Base-by-base conservation (phyloP, 169 alveolate genomes). In the Cryptosporidium baileyi region DNA sequence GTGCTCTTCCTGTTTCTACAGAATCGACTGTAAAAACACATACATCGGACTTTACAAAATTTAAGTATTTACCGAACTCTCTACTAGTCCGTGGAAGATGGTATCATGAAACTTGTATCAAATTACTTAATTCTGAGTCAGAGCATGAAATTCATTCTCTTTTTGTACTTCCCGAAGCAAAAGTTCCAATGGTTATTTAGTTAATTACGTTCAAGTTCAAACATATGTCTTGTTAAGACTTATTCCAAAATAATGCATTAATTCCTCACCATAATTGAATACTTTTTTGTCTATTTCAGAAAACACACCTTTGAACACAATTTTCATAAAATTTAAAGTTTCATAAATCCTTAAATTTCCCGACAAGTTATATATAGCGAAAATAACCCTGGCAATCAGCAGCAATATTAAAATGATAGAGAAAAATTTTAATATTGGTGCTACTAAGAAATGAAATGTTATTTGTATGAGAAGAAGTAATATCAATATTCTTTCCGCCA, bases 1-100 rank as follows among this genome's bases (percentile, higher is more conserved):
- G 85, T 11, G 85, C 85, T 15, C 43, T 74, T 8, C 85, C 85
- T 49, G 85, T 74, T 57, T 74, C 85, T 36, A 74, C 85, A 38
- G 85, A 74, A 17, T 74, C 85, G 4, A 57, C 85, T 1, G 85
- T 74, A 19, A 54, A 34, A 41, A 54, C 65, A 19, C 85, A 54
- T 8, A 32, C 40, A 52, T 15, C 24, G 17, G 61, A 65, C 54
- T 17, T 44, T 28, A 36, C n/a, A 28, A 45, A 65, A 30, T 65
- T 65, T 8, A 65, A 44, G 24, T 65, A 65, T 26, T 24, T 44
- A 8, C 45, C 81, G 9, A 74, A 57, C 8, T 74, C 85, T 36
- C 49, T 54, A 40, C 40, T 74, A 26, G 60, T 74, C 11, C 63
- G 85, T 38, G 85, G 85, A 11, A 74, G 85, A 57, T 74, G 85